phyloP scores from a whole-genome alignment of 1,284 basidiomycete genomes.

The Neotropicomus parvogracilis region DNA sequence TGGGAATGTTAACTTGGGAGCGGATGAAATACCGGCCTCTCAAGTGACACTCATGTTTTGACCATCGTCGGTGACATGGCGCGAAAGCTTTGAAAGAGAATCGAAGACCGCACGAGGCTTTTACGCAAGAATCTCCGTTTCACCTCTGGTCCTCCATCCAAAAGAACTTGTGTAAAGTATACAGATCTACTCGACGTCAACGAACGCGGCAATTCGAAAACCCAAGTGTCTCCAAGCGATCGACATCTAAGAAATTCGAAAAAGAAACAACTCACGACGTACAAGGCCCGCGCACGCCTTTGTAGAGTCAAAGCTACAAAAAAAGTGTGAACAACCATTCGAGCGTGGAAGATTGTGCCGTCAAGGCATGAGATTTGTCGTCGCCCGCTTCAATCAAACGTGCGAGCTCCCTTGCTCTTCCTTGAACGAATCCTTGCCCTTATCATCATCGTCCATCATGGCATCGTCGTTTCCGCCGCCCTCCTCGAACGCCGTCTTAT shows the following conservation, averaged over 20 bases:
- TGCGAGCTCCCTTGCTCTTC: conserved; percentile 3
- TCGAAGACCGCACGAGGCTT: no score
- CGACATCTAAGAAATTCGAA: not conserved
- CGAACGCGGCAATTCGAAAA: no score
- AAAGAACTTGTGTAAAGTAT: no score
- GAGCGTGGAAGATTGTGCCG: not conserved
- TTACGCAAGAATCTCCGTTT: no score
- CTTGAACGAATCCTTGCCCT: conserved; percentile 2
- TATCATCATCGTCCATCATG: conserved; percentile 14
- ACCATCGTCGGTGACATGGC: no score
- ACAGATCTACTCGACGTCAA: no score
- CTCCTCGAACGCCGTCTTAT: conserved; percentile 75
- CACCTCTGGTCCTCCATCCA: no score
- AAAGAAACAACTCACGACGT: not conserved
- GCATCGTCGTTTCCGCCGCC: conserved; percentile 56
- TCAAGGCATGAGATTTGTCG: not conserved
- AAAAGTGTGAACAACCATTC: not conserved
- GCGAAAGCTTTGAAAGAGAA: no score
- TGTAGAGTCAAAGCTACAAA: not conserved
- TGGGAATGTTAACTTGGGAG: no score
- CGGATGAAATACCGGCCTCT: no score
- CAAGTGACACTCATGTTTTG: no score
- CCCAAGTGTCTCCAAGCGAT: no score
- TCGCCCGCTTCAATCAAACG: conserved; percentile 9
- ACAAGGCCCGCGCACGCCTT: not conserved